Evolutionary conservation across 176 grass and related monocot genomes (phyloP).

Genomic region (Oryza punctata): DNA sequence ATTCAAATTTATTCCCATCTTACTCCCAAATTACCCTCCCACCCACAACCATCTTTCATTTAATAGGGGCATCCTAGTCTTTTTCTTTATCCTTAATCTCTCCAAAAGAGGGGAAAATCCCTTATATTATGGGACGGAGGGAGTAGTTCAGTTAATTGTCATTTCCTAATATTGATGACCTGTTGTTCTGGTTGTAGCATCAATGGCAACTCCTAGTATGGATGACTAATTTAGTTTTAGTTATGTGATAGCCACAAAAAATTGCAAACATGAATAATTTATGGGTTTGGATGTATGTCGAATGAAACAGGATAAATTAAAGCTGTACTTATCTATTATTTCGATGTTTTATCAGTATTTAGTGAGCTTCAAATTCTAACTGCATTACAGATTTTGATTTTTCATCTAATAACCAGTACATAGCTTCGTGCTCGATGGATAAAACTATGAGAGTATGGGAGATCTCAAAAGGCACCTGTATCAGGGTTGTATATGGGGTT

Average conservation of each 20-base stretch:
- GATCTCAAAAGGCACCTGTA: slow-evolving; percentile 84
- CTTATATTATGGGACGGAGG: too few species aligned
- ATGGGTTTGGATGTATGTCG: slow-evolving; percentile 14
- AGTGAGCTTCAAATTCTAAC: slow-evolving; percentile 55
- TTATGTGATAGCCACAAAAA: slow-evolving; percentile 19
- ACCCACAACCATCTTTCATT: too few species aligned
- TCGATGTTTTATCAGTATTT: slow-evolving; percentile 2
- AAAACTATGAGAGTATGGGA: slow-evolving; percentile 97
- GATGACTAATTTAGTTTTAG: too few species aligned
- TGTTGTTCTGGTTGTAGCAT: background rate
- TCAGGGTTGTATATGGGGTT: slow-evolving; percentile 94
- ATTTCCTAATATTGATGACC: slow-evolving; percentile 3
- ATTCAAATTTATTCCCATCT: too few species aligned
- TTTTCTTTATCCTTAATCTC: too few species aligned
- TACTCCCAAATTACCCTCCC: too few species aligned
- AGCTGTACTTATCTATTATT: slow-evolving; percentile 1
- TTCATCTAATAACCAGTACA: slow-evolving; percentile 99
- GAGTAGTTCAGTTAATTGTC: background rate
- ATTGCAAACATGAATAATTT: background rate
- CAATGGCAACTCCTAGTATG: background rate
- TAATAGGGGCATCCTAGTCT: too few species aligned
- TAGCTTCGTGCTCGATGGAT: slow-evolving; percentile 98
- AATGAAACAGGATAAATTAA: slow-evolving; percentile 5
- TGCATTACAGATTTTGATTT: slow-evolving; percentile 99
- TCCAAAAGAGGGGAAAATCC: too few species aligned